These are phyloP conservation scores for Penicillium sp. DNA, from an alignment of 2,329 filamentous ascomycete species.

Conservation along the genomic window DNA sequence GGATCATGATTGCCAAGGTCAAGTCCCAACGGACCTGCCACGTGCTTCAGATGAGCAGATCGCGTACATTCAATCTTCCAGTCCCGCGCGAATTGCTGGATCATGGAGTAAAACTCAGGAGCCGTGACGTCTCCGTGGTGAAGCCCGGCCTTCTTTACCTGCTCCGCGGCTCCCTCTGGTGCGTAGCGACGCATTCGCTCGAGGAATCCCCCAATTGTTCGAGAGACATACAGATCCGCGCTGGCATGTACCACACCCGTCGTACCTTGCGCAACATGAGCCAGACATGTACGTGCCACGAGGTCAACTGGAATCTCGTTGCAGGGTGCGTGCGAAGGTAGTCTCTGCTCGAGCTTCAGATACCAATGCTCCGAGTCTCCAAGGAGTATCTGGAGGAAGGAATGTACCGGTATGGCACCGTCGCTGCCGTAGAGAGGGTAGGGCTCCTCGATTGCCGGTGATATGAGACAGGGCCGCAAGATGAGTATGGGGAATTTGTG, in stretches of 20 bases:
- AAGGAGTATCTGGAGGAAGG: conserved; percentile 8
- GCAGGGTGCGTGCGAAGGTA: conserved; percentile 3
- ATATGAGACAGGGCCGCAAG: conserved; percentile 14
- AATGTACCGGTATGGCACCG: conserved; percentile 12
- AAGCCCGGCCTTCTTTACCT: neutral
- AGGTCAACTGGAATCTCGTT: conserved; percentile 21
- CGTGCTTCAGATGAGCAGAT: neutral
- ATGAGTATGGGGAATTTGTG: conserved; percentile 10
- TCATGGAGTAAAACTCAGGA: conserved; percentile 3
- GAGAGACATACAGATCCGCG: neutral
- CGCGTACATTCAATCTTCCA: conserved; percentile 9
- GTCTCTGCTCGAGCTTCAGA: neutral
- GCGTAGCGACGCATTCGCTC: neutral
- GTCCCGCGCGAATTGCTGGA: conserved; percentile 2
- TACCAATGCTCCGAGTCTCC: conserved; percentile 1
- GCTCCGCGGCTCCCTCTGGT: neutral
- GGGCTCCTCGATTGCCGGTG: conserved; percentile 16
- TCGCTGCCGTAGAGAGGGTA: conserved; percentile 15
- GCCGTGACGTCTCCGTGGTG: conserved; percentile 1
- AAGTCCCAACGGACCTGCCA: neutral
- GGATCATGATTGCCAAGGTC: conserved; percentile 4
- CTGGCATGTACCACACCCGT: conserved; percentile 14
- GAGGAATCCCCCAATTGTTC: neutral
- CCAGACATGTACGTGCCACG: conserved; percentile 12
- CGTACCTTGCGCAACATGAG: conserved; percentile 11